Base-by-base conservation (phyloP, 2,329 filamentous ascomycete species). In the Trichoderma sp. region DNA sequence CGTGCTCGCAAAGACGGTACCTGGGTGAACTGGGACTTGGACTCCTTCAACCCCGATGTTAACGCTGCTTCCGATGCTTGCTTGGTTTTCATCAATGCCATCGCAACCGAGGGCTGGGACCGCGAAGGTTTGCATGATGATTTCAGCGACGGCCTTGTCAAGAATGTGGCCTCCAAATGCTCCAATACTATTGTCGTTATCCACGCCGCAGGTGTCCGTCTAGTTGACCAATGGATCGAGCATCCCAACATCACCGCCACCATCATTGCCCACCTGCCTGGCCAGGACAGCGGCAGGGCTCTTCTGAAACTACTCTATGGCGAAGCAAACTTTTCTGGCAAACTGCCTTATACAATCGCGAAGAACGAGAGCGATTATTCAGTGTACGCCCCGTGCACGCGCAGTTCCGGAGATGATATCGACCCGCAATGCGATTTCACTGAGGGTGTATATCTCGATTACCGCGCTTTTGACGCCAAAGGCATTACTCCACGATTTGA, bases 61-160 rank as follows among this genome's bases (percentile, higher is more conserved):
- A 83, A 83, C n/a, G 77, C 75, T 3, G 81, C 82, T 4, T 77
- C 77, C 1, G 86, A 91, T 3, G 89, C 93, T 62, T 65, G 97
- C 91, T 78, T 98, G 53, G 94, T 96, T 1, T 97, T 97, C 79
- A 92, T 90, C 71, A 97, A 92, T 78, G 88, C 86, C 39, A 93
- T 95, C 78, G 89, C 92, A 1, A 92, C 93, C 0, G 94, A 97
- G 81, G 93, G 92, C 0, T 94, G 88, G 80, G 87, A 93, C 73
- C 86, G 90, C 53, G 83, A 88, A 0, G 87, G 87, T 12, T 86
- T 96, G 26, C 87, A 88, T 63, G 93, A 97, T 77, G 91, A 90
- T 74, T 88, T 88, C 51, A 90, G 88, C 72, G 90, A 92, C 73
- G 80, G 80, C 0, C 82, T 92, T 0, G 85, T 93, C 0, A 78